Evolutionary conservation across 345 rosid species (phyloP).

Genomic region (Tarenaya hassleriana): DNA sequence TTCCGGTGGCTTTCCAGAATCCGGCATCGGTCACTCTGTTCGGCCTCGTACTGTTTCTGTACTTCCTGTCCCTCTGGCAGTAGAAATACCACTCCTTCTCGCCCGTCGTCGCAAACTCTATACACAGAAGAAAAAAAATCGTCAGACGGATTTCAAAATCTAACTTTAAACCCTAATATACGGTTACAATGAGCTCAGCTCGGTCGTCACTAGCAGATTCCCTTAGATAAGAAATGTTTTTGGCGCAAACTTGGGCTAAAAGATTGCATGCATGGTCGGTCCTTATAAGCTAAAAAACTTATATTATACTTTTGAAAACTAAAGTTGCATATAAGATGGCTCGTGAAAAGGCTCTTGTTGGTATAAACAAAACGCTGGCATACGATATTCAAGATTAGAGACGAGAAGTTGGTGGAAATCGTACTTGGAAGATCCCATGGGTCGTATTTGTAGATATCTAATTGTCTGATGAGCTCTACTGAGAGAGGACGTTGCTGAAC

Average conservation of each 20-base stretch:
- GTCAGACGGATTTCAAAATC: neutral
- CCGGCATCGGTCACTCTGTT: conserved; percentile 85
- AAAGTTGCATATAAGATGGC: too few relatives aligned
- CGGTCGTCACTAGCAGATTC: too few relatives aligned
- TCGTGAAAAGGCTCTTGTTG: too few relatives aligned
- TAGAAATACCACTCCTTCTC: conserved; percentile 89
- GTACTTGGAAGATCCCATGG: conserved; percentile 98
- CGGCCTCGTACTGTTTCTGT: conserved; percentile 81
- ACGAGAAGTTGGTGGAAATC: conserved; percentile 6
- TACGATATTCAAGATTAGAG: neutral
- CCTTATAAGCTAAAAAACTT: too few relatives aligned
- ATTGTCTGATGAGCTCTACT: conserved; percentile 72
- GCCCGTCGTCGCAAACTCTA: conserved; percentile 66
- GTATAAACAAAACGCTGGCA: too few relatives aligned
- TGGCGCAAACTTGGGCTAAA: too few relatives aligned
- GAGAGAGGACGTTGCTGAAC: conserved; percentile 63
- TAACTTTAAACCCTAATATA: neutral
- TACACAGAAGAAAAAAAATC: neutral
- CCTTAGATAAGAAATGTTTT: too few relatives aligned
- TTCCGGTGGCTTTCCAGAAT: conserved; percentile 95
- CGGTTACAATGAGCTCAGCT: too few relatives aligned
- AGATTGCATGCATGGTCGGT: too few relatives aligned
- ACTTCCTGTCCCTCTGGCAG: conserved; percentile 88
- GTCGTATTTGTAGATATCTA: conserved; percentile 83
- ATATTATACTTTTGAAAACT: too few relatives aligned